Percentiles rank a stretch among this genome's conserved stretches.
phyloP scores from a whole-genome alignment of 2,329 filamentous ascomycete genomes.

The Aulographum hederae region DNA sequence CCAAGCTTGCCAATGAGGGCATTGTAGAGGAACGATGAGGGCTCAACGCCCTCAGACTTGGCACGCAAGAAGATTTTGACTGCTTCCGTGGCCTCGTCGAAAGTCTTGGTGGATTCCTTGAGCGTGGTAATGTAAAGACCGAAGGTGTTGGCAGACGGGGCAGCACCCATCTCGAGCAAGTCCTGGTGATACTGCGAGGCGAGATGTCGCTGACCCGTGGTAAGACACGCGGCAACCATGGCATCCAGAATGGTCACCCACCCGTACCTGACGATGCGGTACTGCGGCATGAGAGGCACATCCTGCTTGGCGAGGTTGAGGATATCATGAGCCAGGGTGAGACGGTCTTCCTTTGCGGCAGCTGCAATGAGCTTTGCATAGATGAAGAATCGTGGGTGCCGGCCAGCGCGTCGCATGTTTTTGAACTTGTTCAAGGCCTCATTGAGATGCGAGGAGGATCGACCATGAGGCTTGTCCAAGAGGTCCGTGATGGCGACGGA shows the following conservation, averaged over 20 bases:
- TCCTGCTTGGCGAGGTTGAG: slow-evolving; percentile 78
- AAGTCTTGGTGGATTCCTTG: slow-evolving; percentile 93
- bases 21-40: slow-evolving; percentile 94
- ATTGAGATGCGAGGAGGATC: slow-evolving; percentile 53
- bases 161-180: slow-evolving; percentile 72
- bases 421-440: slow-evolving; percentile 71
- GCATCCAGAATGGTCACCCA: slow-evolving; percentile 94
- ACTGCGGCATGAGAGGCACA: slow-evolving; percentile 68
- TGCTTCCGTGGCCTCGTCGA: slow-evolving; percentile 91
- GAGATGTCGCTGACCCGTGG: slow-evolving; percentile 58
- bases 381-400: slow-evolving; percentile 87
- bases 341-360: slow-evolving; percentile 68
- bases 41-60: slow-evolving; percentile 83
- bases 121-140: slow-evolving; percentile 98
- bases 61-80: slow-evolving; percentile 95
- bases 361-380: slow-evolving; percentile 90
- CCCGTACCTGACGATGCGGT: slow-evolving; percentile 75
- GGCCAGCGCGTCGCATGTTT: slow-evolving; percentile 82
- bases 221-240: slow-evolving; percentile 86
- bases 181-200: slow-evolving; percentile 85
- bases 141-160: slow-evolving; percentile 92
- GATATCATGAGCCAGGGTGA: slow-evolving; percentile 70
- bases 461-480: slow-evolving; percentile 62
- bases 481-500: slow-evolving; percentile 81
- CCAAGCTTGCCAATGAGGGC: slow-evolving; percentile 95